Conservation (phyloP, 2,329 filamentous ascomycete species). For the Fusarium lyarnte region DNA sequence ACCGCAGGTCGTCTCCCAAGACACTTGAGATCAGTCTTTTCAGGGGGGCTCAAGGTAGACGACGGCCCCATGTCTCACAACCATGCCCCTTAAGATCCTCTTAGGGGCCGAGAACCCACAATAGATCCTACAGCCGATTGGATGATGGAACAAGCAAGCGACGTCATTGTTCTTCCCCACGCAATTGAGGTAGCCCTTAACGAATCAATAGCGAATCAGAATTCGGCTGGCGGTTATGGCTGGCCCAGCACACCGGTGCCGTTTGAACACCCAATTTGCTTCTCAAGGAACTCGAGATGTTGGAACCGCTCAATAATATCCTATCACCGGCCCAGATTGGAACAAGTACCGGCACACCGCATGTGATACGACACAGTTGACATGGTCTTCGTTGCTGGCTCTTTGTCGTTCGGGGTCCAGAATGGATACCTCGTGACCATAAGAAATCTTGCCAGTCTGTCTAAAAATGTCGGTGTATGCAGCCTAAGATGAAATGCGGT, state of each 20-base stretch:
- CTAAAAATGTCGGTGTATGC: constrained; percentile 45
- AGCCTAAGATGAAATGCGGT: constrained; percentile 6
- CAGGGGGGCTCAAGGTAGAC: constrained; percentile 24
- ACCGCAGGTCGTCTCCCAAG: constrained; percentile 21
- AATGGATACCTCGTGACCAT: constrained; percentile 33
- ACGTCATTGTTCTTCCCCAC: constrained; percentile 44
- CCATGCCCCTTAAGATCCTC: constrained; percentile 39
- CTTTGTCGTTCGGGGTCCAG: constrained; percentile 19
- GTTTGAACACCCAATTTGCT: constrained; percentile 32
- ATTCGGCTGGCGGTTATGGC: constrained; percentile 32
- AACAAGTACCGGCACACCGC: constrained; percentile 26
- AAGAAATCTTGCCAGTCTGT: constrained; percentile 30
- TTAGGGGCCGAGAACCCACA: constrained; percentile 36
- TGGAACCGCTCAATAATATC: constrained; percentile 19
- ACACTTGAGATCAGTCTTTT: constrained; percentile 21
- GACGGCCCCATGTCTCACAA: constrained; percentile 42
- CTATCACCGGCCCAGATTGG: constrained; percentile 10
- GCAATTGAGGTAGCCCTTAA: constrained; percentile 23
- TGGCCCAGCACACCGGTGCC: constrained; percentile 42
- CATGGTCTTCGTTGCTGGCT: constrained; percentile 20
- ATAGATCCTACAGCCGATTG: constrained; percentile 40
- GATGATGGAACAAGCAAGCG: constrained; percentile 20
- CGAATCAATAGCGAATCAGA: constrained; percentile 37
- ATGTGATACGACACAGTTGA: constrained; percentile 35
- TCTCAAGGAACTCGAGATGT: constrained; percentile 15